These are phyloP conservation scores for Blastobotrys robertii DNA, from an alignment of 805 yeast genomes.

Conservation along the genomic window DNA sequence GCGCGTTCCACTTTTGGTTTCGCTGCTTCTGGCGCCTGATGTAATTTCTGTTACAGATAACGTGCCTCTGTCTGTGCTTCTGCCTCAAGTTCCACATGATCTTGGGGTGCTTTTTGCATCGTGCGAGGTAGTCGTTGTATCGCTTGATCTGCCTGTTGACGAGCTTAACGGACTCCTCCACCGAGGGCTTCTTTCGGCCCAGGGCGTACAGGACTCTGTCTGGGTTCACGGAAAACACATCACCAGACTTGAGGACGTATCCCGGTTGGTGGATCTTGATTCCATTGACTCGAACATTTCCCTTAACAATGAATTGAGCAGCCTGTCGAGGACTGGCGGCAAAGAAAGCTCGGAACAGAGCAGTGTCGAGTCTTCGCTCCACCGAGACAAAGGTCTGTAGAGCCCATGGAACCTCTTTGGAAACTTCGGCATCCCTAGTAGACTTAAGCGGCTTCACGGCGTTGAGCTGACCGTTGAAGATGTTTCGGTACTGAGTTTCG, in stretches of 20 bases:
- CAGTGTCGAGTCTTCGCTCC: conserved; percentile 84
- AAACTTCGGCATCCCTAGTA: conserved; percentile 46
- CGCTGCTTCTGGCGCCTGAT: conserved; percentile 6
- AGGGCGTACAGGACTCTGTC: conserved; percentile 75
- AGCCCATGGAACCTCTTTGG: conserved; percentile 59
- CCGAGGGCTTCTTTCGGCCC: conserved; percentile 76
- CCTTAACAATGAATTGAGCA: conserved; percentile 71
- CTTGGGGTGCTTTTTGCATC: conserved; percentile 48
- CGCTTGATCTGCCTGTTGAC: conserved; percentile 62
- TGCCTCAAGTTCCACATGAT: conserved; percentile 37
- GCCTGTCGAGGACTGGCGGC: conserved; percentile 93
- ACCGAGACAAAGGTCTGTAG: conserved; percentile 81
- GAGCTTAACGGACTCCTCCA: conserved; percentile 53
- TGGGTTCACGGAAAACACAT: conserved; percentile 76
- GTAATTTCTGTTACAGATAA: conserved; percentile 13
- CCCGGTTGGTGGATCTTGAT: conserved; percentile 68
- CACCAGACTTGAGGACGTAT: conserved; percentile 72
- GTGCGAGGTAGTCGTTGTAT: conserved; percentile 66
- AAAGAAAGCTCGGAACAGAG: conserved; percentile 84
- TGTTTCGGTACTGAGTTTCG: conserved; percentile 68
- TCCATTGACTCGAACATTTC: conserved; percentile 82
- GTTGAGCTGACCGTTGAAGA: conserved; percentile 58
- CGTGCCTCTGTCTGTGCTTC: conserved; percentile 17
- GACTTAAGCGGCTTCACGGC: conserved; percentile 88
- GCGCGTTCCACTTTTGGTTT: conserved; percentile 29